These are phyloP conservation scores for Stagonosporopsis cucurbitacearum DNA, from an alignment of 2,329 filamentous ascomycete species.

Conservation along the genomic window DNA sequence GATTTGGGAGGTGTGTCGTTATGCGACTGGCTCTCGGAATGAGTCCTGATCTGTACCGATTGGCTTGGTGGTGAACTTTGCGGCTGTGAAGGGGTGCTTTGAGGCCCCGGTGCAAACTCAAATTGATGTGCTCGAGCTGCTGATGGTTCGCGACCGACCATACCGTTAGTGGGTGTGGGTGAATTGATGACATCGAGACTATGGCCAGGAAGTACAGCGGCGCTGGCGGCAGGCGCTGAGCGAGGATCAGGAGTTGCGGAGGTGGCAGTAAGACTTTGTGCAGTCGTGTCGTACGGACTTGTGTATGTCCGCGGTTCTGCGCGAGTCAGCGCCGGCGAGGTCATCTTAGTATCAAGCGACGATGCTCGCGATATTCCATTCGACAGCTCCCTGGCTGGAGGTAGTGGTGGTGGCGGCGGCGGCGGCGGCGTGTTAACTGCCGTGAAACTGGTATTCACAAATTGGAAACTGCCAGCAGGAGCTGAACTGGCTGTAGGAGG, in stretches of 20 bases:
- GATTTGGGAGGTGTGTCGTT: conserved; percentile 24
- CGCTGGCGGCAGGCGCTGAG: neutral
- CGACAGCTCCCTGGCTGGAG: conserved; percentile 21
- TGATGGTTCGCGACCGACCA: conserved; percentile 30
- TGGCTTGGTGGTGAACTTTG: conserved; percentile 16
- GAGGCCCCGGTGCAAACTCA: conserved; percentile 30
- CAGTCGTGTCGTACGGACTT: conserved; percentile 39
- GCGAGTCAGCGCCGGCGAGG: conserved; percentile 4
- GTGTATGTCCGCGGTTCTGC: conserved; percentile 31
- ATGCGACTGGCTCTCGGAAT: conserved; percentile 17
- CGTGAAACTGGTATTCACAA: conserved; percentile 36
- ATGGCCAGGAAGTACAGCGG: conserved; percentile 17
- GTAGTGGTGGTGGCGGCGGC: conserved; percentile 17
- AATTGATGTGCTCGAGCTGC: conserved; percentile 27
- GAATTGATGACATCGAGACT: conserved; percentile 23
- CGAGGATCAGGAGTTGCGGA: conserved; percentile 6
- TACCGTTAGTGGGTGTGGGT: conserved; percentile 22
- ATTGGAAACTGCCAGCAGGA: conserved; percentile 25
- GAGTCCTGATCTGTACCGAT: conserved; percentile 15
- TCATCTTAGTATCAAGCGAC: conserved; percentile 11
- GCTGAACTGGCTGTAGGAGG: conserved; percentile 18
- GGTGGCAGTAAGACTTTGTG: conserved; percentile 9
- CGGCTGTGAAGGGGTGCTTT: conserved; percentile 20
- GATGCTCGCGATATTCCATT: conserved; percentile 24
- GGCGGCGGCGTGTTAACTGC: conserved; percentile 29